Evolutionary conservation across 1,284 basidiomycete genomes (phyloP).

Genomic region (Ceratobasidium sp.): DNA sequence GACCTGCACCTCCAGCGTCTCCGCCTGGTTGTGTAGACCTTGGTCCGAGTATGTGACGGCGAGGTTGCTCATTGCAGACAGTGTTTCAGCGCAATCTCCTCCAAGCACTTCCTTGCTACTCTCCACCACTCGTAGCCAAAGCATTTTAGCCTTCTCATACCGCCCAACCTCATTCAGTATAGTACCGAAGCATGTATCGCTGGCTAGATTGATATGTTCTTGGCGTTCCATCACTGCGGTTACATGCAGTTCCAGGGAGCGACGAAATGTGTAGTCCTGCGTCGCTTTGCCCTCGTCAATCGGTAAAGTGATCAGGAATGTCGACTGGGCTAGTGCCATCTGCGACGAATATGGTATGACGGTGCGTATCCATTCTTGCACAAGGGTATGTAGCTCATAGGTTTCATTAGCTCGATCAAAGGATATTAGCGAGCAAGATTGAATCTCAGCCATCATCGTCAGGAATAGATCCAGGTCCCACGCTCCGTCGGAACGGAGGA

Average conservation of each 20-base stretch:
- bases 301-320: neutral
- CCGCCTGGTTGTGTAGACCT: too few relatives aligned
- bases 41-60: neutral
- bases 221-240: neutral
- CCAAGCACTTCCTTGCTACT: neutral
- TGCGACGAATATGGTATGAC: neutral
- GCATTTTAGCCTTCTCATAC: neutral
- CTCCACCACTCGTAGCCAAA: neutral
- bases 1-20: conserved; percentile 17
- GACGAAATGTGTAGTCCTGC: neutral
- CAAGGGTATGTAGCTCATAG: conserved; percentile 15
- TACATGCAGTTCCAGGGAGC: neutral
- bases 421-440: conserved; percentile 9
- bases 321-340: neutral
- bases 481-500: too few relatives aligned
- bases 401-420: conserved; percentile 11
- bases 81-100: neutral
- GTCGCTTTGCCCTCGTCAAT: neutral
- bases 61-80: neutral
- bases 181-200: neutral
- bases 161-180: neutral
- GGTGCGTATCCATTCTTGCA: conserved; percentile 7
- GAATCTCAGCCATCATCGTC: neutral
- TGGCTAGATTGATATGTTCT: neutral
- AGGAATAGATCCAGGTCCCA: conserved; percentile 6